These are phyloP conservation scores for Sarcomyxa edulis DNA, from an alignment of 768 basidiomycete species.

Conservation along the genomic window DNA sequence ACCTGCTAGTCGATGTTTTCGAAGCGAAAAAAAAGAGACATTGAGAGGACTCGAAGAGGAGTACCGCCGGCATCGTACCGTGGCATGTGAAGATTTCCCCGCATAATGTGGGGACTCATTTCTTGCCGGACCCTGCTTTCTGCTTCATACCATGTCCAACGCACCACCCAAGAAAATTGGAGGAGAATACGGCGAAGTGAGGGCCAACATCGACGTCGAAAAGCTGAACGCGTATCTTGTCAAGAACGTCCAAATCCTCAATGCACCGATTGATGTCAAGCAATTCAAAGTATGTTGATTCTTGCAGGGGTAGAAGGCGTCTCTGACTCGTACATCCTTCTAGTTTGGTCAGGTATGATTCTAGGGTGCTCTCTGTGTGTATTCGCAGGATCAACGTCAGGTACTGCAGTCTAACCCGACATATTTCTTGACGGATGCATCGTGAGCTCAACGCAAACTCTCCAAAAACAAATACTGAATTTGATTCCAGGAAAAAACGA, in stretches of 20 bases:
- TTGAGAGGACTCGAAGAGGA: too few species aligned
- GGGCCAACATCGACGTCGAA: constrained; percentile 61
- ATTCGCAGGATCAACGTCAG: constrained; percentile 3
- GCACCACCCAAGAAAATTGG: constrained; percentile 45
- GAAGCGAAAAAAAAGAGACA: too few species aligned
- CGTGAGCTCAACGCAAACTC: constrained; percentile 32
- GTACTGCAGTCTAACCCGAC: constrained; percentile 83
- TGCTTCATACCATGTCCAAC: constrained; percentile 22
- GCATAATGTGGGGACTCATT: too few species aligned
- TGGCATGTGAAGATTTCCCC: too few species aligned
- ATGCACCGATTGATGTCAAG: constrained; percentile 69
- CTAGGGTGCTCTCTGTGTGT: background rate
- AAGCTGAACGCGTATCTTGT: constrained; percentile 65
- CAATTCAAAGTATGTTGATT: constrained; percentile 78
- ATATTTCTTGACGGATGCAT: constrained; percentile 82
- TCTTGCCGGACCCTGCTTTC: too few species aligned
- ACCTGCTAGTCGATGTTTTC: too few species aligned
- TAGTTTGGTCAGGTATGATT: constrained; percentile 82
- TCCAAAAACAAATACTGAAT: background rate
- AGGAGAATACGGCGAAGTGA: constrained; percentile 70
- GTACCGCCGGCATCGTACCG: too few species aligned
- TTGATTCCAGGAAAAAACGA: constrained; percentile 37
- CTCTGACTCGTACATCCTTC: constrained; percentile 3
- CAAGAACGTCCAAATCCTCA: constrained; percentile 46
- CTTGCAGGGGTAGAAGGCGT: background rate